Base-by-base conservation (phyloP, 306 rosid genomes). In the Canavalia ensiformis region DNA sequence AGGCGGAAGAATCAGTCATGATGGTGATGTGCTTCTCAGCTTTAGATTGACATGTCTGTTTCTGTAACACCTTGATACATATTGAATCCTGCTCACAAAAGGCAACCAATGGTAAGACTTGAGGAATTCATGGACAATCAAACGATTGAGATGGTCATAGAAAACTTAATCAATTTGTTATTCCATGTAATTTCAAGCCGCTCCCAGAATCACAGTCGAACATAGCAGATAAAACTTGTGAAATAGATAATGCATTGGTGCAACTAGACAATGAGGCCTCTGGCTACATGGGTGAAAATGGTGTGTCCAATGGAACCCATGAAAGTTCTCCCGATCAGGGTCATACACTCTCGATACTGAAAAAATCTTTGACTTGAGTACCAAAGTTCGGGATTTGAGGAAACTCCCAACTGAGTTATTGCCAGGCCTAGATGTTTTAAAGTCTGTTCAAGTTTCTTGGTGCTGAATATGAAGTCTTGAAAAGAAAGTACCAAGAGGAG, bases 351-450 rank as follows among this genome's bases (percentile, higher is more conserved):
- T 97, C 97, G n/a, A 90, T 95, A 49, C 75, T 90, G 78, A 90
- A 88, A 85, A 95, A 91, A 72, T 95, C 42, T 58, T 86, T 67
- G 86, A 89, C 68, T 81, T 95, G 81, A 89, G 95, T 84, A 25
- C 89, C 78, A 81, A 87, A 83, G 58, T 90, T 77, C 88, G 84
- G 99, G 99, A 86, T 78, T 86, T 92, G 87, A 95, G 91, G 90
- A 83, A 73, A 82, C 85, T 83, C 46, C 68, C 83, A 0, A 74
- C 86, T 4, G 82, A 85, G 18, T 86, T 91, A 9, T 90, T 90
- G 77, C 90, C 89, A 8, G 94, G 79, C 81, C 86, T 71, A 37
- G 94, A 87, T 51, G 80, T 90, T 83, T 34, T 87, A 2, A 88
- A 89, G 67, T 84, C 90, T 76, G 79, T 95, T 89, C 87, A 76